Evolutionary conservation across 441 rosid species (phyloP).

Genomic region (Geranium incanum): DNA sequence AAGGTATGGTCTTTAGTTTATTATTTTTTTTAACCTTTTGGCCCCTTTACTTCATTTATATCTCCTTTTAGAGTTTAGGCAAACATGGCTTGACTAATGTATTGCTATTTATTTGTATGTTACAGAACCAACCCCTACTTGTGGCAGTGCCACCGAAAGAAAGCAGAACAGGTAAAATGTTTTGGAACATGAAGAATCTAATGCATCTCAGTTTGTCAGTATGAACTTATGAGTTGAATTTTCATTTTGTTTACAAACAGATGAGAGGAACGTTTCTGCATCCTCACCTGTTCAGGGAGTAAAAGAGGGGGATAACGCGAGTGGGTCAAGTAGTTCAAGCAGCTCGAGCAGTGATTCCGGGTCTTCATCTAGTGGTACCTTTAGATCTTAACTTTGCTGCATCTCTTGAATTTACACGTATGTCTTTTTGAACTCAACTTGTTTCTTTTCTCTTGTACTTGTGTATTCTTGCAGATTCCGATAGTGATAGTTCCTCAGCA

Average conservation of each 20-base stretch:
- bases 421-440: neutral
- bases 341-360: constrained; percentile 94
- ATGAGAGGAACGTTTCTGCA: constrained; percentile 46
- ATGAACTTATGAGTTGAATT: constrained; percentile 12
- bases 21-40: neutral
- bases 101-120: constrained; percentile 10
- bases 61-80: neutral
- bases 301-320: constrained; percentile 53
- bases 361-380: constrained; percentile 84
- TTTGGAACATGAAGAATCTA: constrained; percentile 11
- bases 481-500: constrained; percentile 87
- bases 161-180: constrained; percentile 48
- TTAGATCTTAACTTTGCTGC: constrained; percentile 1
- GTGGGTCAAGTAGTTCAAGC: constrained; percentile 90
- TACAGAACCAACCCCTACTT: constrained; percentile 43
- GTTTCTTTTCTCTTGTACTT: neutral
- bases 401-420: neutral
- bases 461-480: constrained; percentile 58
- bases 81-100: constrained; percentile 10
- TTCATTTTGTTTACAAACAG: constrained; percentile 27
- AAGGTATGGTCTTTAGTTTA: constrained; percentile 36
- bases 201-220: constrained; percentile 15
- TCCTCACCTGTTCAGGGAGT: constrained; percentile 49
- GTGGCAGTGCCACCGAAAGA: constrained; percentile 45
- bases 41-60: constrained; percentile 4